Evolutionary conservation across 441 rosid genomes (phyloP).

Genomic region (Macaranga tanarius): DNA sequence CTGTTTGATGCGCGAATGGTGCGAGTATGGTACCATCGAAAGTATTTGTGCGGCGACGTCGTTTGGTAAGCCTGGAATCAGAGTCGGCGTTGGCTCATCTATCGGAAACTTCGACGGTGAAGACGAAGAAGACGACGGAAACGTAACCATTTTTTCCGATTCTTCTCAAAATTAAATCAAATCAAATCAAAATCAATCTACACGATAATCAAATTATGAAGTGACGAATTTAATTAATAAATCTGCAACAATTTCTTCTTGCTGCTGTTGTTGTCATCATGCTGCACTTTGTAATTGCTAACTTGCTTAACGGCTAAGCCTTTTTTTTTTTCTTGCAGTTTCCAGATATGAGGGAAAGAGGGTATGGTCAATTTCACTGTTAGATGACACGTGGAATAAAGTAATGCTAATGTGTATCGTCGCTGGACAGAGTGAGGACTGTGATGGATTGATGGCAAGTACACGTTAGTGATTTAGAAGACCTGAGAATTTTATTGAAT

Average conservation of each 20-base stretch:
- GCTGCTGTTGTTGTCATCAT: too few species aligned
- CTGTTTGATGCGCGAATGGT: conserved; percentile 67
- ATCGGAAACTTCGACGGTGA: conserved; percentile 23
- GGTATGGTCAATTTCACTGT: not conserved
- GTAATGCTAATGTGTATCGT: not conserved
- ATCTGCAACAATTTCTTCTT: not conserved
- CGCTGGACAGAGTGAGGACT: too few species aligned
- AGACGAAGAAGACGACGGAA: conserved; percentile 31
- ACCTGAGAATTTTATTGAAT: too few species aligned
- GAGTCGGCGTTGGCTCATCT: conserved; percentile 35
- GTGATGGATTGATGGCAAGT: too few species aligned
- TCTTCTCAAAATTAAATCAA: not conserved
- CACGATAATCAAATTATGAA: too few species aligned
- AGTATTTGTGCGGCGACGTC: conserved; percentile 62
- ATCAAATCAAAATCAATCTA: not conserved
- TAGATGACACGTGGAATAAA: not conserved
- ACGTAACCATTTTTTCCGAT: conserved; percentile 1
- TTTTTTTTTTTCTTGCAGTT: not conserved
- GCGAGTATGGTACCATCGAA: conserved; percentile 65
- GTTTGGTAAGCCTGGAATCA: conserved; percentile 77
- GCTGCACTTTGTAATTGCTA: not conserved
- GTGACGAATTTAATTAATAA: too few species aligned
- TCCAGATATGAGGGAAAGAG: not conserved
- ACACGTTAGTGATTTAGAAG: too few species aligned
- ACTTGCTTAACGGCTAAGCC: conserved; percentile 11